phyloP scores from a whole-genome alignment of 768 basidiomycete species.

The Tylopilus sp. region DNA sequence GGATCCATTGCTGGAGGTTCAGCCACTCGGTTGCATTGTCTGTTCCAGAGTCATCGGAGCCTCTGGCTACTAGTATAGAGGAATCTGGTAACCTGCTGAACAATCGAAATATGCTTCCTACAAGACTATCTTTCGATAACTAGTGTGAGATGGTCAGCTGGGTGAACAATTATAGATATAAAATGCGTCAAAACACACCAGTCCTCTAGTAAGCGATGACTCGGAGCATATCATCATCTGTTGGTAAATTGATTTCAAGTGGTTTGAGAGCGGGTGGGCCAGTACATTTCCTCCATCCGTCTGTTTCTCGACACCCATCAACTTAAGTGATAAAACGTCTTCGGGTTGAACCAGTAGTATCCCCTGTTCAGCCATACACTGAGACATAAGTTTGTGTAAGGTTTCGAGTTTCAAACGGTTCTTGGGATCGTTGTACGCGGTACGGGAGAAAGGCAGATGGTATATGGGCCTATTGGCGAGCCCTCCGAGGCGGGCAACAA shows the following conservation, averaged over 20 bases:
- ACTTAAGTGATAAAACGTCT: neutral
- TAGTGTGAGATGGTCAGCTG: neutral
- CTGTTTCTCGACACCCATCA: neutral
- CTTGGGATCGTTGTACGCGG: neutral
- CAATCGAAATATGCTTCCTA: neutral
- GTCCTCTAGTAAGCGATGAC: neutral
- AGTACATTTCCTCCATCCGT: too few relatives aligned
- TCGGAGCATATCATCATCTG: neutral
- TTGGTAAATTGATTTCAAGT: neutral
- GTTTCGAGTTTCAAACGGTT: neutral
- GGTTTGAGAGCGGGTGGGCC: neutral
- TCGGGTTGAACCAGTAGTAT: neutral
- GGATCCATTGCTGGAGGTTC: neutral
- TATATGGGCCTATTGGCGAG: conserved; percentile 44
- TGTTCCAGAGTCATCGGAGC: neutral
- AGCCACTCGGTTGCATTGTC: neutral
- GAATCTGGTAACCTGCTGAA: neutral
- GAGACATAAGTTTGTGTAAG: neutral
- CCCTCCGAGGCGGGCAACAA: conserved; percentile 38
- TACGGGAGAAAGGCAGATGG: conserved; percentile 40
- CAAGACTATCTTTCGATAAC: neutral
- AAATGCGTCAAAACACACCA: neutral
- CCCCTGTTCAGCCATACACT: neutral
- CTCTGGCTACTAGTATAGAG: neutral
- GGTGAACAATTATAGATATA: neutral